Evolutionary conservation across 2,329 filamentous ascomycete species (phyloP).

Genomic region (Pseudogymnoascus sp.): DNA sequence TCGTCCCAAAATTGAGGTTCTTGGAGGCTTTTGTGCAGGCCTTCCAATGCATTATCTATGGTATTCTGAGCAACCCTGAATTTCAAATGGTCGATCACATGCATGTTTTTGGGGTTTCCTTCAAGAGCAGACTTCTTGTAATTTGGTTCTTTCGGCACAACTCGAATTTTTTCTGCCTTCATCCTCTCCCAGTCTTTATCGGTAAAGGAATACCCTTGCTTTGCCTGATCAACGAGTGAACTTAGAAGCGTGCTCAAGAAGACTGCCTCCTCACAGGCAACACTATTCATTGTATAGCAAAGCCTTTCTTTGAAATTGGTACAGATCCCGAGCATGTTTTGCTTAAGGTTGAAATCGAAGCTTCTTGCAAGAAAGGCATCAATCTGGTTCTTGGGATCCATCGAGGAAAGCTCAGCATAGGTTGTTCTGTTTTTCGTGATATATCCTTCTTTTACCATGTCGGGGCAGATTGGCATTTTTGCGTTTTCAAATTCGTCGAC

Average conservation of each 20-base stretch:
- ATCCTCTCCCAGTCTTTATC: constrained; percentile 34
- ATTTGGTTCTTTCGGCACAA: constrained; percentile 29
- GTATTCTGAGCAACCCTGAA: constrained; percentile 41
- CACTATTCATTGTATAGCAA: constrained; percentile 50
- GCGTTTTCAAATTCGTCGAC: constrained; percentile 61
- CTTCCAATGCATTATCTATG: constrained; percentile 25
- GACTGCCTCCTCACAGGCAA: constrained; percentile 37
- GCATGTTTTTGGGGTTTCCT: constrained; percentile 22
- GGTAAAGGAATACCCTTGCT: constrained; percentile 46
- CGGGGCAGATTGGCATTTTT: constrained; percentile 35
- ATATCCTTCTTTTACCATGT: constrained; percentile 40
- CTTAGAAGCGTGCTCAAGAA: constrained; percentile 44
- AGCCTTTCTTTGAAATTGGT: constrained; percentile 57
- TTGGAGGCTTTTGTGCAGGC: constrained; percentile 20
- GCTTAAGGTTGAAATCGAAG: constrained; percentile 50
- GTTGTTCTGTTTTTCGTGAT: constrained; percentile 41
- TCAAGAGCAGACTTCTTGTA: constrained; percentile 36
- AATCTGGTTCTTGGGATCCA: constrained; percentile 9
- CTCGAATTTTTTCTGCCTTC: constrained; percentile 9
- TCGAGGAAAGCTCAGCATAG: constrained; percentile 21
- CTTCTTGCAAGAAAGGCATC: constrained; percentile 42
- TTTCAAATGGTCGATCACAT: constrained; percentile 57
- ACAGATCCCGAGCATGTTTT: constrained; percentile 52
- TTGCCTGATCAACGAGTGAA: constrained; percentile 48
- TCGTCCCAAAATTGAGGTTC: constrained; percentile 16